Base-by-base conservation (phyloP, 2,329 filamentous ascomycete genomes). In the Talaromyces sp. region DNA sequence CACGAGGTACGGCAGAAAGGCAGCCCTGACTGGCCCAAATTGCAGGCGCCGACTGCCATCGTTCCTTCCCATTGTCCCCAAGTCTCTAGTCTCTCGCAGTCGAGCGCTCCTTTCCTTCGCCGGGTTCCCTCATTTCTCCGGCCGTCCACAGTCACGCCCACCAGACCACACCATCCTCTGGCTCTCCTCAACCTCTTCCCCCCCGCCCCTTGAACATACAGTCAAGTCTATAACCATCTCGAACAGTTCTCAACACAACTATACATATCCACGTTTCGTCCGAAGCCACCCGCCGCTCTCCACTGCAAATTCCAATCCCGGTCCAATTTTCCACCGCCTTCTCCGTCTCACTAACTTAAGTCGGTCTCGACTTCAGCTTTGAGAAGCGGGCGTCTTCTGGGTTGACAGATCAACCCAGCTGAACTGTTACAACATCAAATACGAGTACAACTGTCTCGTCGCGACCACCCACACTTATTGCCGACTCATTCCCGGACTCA, bases 71-170 rank as follows among this genome's bases (percentile, higher is more conserved):
- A 19, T 8, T 22, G 39, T 6, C 14, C 27, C 39, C 9, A 37
- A 41, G 39, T 41, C 27, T 6, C 27, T 31, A 31, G 27, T 1
- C 27, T 27, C 37, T 41, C 39, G 39, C 35, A 37, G 48, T 16
- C 22, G 54, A n/a, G 24, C 35, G 54, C 54, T 57, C 54, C 54
- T 57, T 24, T 33, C n/a, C 33, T 22, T 16, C 19, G 27, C n/a
- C 35, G 24, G 45, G 35, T 63, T 63, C 61, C 37, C 48, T 62
- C 50, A n/a, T 62, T 50, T 41, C 60, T 57, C 37, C 50, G 35
- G 47, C 16, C 35, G 14, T 22, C n/a, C 45, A 16, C 31, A 33
- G 7, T 7, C 27, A 35, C 41, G 37, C n/a, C 37, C 22, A 41
- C 33, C 56, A 24, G 5, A 19, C 19, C 16, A 31, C n/a, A 27